A percentile compares a stretch with the other conserved stretches of the same genome.
phyloP scores from a whole-genome alignment of 2,329 filamentous ascomycete genomes.

The Aaosphaeria pasadenensis region DNA sequence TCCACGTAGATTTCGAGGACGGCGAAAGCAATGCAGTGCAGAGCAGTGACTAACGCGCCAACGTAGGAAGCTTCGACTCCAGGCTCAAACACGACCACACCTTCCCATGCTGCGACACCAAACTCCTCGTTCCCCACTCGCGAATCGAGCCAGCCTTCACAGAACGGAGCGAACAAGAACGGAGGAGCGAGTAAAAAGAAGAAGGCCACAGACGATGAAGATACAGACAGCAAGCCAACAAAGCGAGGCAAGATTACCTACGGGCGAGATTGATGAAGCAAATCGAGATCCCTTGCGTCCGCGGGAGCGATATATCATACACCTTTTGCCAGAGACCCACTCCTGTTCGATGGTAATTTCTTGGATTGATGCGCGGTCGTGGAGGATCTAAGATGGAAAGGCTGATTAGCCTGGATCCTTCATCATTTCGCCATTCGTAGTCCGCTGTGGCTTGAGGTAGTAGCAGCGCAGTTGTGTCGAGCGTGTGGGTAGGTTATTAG shows the following conservation, averaged over 20 bases:
- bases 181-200: conserved; percentile 46
- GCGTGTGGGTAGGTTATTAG: no score
- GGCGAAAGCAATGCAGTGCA: not conserved
- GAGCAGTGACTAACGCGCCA: conserved; percentile 10
- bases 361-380: no score
- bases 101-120: conserved; percentile 49
- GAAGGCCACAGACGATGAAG: conserved; percentile 44
- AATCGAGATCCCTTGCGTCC: no score
- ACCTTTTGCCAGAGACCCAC: no score
- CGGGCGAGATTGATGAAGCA: conserved; percentile 39
- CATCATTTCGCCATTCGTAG: no score
- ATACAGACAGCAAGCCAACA: conserved; percentile 42
- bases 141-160: conserved; percentile 44
- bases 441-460: no score
- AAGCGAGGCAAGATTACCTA: conserved; percentile 53
- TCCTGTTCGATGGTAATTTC: no score
- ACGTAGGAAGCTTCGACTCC: conserved; percentile 38
- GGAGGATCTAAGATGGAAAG: no score
- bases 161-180: conserved; percentile 33
- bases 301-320: no score
- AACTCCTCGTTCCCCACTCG: conserved; percentile 46
- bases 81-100: conserved; percentile 37
- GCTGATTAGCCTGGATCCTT: no score
- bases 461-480: no score
- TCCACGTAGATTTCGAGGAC: not conserved